Evolutionary conservation across 129 eudicot species (phyloP).

Genomic region (Smallanthus sonchifolius): DNA sequence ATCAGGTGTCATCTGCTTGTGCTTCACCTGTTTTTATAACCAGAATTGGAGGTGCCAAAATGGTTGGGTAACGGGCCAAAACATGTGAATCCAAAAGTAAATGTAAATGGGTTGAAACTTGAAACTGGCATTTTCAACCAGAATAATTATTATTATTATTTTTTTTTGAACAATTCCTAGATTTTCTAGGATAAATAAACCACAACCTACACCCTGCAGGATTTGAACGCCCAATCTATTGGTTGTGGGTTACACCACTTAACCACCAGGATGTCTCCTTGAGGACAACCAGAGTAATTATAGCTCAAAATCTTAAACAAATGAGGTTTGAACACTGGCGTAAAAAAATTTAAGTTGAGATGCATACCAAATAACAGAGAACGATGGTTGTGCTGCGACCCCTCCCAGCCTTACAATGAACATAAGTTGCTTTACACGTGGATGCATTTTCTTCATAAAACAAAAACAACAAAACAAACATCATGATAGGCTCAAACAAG

Average conservation of each 20-base stretch:
- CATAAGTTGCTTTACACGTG: conserved; percentile 64
- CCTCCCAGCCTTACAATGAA: conserved; percentile 88
- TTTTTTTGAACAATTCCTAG: too few species aligned
- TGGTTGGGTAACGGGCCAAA: not conserved
- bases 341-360: not conserved
- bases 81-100: not conserved
- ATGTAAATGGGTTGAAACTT: not conserved
- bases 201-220: too few species aligned
- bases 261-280: too few species aligned
- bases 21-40: conserved; percentile 44
- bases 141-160: too few species aligned
- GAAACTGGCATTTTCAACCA: not conserved
- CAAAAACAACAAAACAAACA: not conserved
- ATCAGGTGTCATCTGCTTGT: conserved; percentile 71
- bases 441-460: conserved; percentile 52
- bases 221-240: too few species aligned
- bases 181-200: too few species aligned
- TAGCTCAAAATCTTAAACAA: not conserved
- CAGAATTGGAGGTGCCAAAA: not conserved
- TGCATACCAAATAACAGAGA: conserved; percentile 70
- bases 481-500: not conserved
- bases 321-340: not conserved
- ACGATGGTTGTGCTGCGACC: conserved; percentile 89
- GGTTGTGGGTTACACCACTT: too few species aligned
- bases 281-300: not conserved